Conservation (phyloP, 1,284 basidiomycete species). For the Puccinia hordei region DNA sequence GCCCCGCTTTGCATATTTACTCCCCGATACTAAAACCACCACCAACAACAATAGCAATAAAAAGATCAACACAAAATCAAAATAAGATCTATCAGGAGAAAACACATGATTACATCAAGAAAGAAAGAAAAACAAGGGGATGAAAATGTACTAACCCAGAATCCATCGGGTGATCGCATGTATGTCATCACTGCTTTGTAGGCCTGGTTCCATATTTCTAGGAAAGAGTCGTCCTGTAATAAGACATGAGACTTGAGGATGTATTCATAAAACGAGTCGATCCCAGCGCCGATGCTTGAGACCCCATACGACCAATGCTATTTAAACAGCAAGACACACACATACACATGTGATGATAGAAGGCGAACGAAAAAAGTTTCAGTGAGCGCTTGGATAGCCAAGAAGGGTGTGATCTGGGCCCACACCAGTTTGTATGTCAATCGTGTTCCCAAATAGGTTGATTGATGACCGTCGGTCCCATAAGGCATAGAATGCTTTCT, state of each 20-base stretch:
- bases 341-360: constrained; percentile 61
- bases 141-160: constrained; percentile 70
- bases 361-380: background rate
- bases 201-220: constrained; percentile 83
- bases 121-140: background rate
- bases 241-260: constrained; percentile 70
- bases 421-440: constrained; percentile 76
- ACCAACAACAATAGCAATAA: constrained; percentile 52
- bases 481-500: constrained; percentile 78
- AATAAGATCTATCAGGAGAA: background rate
- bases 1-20: constrained; percentile 78
- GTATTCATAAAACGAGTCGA: constrained; percentile 92
- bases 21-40: constrained; percentile 68
- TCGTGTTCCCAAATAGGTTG: constrained; percentile 81
- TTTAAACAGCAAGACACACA: too few relatives aligned
- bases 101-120: background rate
- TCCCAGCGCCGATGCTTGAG: constrained; percentile 82
- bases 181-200: constrained; percentile 87
- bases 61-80: constrained; percentile 27
- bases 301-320: constrained; percentile 59
- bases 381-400: constrained; percentile 65
- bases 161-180: constrained; percentile 76
- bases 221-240: constrained; percentile 75
- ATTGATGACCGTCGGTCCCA: constrained; percentile 85
- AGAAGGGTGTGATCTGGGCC: constrained; percentile 57